Evolutionary conservation across 371 early-diverging fungal genomes (phyloP).

Genomic region (Fennellomyces sp.): DNA sequence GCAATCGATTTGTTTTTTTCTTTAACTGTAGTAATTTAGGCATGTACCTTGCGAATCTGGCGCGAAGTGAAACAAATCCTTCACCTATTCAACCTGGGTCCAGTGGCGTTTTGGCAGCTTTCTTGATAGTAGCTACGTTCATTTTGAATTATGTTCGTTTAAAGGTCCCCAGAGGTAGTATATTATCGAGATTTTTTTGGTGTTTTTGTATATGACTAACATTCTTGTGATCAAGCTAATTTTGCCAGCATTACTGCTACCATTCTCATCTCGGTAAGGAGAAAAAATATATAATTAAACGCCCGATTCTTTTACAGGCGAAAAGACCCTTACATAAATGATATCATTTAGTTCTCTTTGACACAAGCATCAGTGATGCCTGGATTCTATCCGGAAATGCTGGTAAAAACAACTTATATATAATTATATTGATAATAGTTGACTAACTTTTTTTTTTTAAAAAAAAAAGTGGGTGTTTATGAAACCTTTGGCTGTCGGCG

Average conservation of each 20-base stretch:
- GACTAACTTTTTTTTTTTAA: too few relatives aligned
- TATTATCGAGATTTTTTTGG: background rate
- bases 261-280: background rate
- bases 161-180: conserved; percentile 37
- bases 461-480: conserved; percentile 39
- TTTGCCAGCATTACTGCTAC: background rate
- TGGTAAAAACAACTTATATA: background rate
- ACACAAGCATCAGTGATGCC: conserved; percentile 25
- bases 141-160: conserved; percentile 32
- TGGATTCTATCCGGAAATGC: background rate
- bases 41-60: conserved; percentile 36
- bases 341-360: conserved; percentile 28
- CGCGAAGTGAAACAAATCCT: conserved; percentile 23
- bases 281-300: background rate
- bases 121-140: conserved; percentile 41
- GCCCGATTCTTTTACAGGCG: background rate
- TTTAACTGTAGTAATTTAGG: too few relatives aligned
- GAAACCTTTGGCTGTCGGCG: conserved; percentile 35
- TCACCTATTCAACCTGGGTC: conserved; percentile 37
- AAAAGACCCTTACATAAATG: background rate
- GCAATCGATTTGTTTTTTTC: background rate
- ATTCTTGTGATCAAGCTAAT: conserved; percentile 27
- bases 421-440: background rate
- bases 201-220: conserved; percentile 21
- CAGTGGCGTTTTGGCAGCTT: conserved; percentile 39